Evolutionary conservation across 768 basidiomycete species (phyloP).

Genomic region (Hericium coralloides): DNA sequence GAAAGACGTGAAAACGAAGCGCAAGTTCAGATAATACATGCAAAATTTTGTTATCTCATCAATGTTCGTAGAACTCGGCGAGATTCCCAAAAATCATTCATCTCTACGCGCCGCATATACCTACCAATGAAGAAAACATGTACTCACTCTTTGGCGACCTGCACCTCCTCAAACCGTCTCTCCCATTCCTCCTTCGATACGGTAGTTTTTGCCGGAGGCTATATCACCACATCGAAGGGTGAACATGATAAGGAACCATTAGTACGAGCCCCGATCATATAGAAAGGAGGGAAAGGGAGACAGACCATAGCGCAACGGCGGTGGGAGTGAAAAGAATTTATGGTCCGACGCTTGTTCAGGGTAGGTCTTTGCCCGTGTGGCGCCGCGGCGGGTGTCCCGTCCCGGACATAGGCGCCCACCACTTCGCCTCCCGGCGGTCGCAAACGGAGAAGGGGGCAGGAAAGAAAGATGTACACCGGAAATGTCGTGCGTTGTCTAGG

Average conservation of each 20-base stretch:
- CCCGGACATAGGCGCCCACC: too few relatives aligned
- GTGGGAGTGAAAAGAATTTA: constrained; percentile 4
- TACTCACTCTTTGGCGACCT: constrained; percentile 85
- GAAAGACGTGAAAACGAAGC: constrained; percentile 18
- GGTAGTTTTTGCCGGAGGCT: constrained; percentile 38
- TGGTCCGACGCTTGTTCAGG: not conserved
- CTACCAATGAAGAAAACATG: constrained; percentile 8
- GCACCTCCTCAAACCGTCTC: constrained; percentile 69
- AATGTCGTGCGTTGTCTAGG: too few relatives aligned
- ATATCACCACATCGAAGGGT: not conserved
- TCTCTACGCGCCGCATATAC: constrained; percentile 29
- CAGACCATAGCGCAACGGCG: constrained; percentile 9
- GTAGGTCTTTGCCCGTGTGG: constrained; percentile 1
- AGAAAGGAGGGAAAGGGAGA: constrained; percentile 11
- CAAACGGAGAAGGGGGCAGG: too few relatives aligned
- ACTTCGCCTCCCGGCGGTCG: too few relatives aligned
- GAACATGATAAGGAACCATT: not conserved
- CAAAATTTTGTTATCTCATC: constrained; percentile 61
- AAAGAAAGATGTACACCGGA: too few relatives aligned
- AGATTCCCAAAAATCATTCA: constrained; percentile 96
- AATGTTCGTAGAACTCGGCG: constrained; percentile 61
- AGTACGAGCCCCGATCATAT: constrained; percentile 1
- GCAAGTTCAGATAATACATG: constrained; percentile 81
- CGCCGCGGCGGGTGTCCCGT: not conserved
- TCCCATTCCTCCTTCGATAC: constrained; percentile 87